Conservation (phyloP, 1,284 basidiomycete genomes). For the Malassezia arunalokei region DNA sequence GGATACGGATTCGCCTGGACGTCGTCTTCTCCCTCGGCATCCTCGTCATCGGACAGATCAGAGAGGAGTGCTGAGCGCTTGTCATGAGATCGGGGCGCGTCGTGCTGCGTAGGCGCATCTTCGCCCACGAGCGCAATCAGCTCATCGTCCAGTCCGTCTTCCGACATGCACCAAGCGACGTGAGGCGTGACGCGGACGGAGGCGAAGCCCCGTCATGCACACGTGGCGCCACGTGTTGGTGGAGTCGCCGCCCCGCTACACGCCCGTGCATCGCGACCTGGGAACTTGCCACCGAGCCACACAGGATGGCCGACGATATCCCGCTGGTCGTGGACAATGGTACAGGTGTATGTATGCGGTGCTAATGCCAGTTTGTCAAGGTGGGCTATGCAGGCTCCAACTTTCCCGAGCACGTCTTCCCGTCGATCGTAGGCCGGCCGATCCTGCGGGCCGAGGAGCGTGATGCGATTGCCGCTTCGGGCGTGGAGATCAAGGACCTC, state of each 20-base stretch:
- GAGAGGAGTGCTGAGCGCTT: conserved; percentile 26
- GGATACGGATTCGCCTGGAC: conserved; percentile 53
- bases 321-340: conserved; percentile 95
- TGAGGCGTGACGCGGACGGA: neutral
- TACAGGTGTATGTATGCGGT: conserved; percentile 60
- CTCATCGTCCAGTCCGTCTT: conserved; percentile 55
- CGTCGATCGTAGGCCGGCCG: conserved; percentile 87
- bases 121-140: conserved; percentile 58
- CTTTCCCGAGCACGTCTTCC: conserved; percentile 97
- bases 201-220: conserved; percentile 8
- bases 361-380: conserved; percentile 56
- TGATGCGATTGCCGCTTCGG: conserved; percentile 52
- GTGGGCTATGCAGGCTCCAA: conserved; percentile 71
- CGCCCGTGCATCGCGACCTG: conserved; percentile 2
- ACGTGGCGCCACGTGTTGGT: conserved; percentile 4
- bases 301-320: conserved; percentile 44
- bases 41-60: conserved; percentile 20
- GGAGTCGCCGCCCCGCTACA: neutral
- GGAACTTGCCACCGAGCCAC: neutral
- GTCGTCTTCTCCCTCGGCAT: conserved; percentile 22
- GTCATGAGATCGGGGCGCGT: conserved; percentile 51
- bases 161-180: conserved; percentile 23
- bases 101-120: conserved; percentile 50
- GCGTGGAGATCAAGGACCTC: conserved; percentile 61
- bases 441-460: conserved; percentile 96